These are phyloP conservation scores for Lunasporangiospora selenospora DNA, from an alignment of 192 early-diverging fungal species.

Conservation along the genomic window DNA sequence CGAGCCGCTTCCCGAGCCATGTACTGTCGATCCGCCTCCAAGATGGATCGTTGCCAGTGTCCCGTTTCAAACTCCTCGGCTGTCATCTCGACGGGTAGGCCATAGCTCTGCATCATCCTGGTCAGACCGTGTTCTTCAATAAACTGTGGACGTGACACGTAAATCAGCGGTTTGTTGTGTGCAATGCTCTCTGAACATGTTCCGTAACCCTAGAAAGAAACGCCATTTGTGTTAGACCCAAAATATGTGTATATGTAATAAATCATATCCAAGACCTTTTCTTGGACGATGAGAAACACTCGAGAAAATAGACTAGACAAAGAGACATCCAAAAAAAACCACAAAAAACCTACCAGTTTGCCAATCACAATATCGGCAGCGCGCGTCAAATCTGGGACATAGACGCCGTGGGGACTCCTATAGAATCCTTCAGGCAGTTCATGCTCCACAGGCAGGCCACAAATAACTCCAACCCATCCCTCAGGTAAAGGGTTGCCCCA, in stretches of 20 bases:
- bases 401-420: slow-evolving; percentile 58
- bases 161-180: slow-evolving; percentile 62
- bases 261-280: not conserved
- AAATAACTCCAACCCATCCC: slow-evolving; percentile 64
- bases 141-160: slow-evolving; percentile 66
- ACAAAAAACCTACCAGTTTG: slow-evolving; percentile 59
- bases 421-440: slow-evolving; percentile 58
- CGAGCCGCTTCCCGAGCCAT: not conserved
- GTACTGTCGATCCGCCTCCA: slow-evolving; percentile 40
- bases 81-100: slow-evolving; percentile 58
- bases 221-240: too few relatives aligned
- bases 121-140: slow-evolving; percentile 63
- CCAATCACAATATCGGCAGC: slow-evolving; percentile 67
- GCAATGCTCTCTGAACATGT: slow-evolving; percentile 69
- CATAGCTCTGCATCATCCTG: slow-evolving; percentile 63
- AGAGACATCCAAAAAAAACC: not conserved
- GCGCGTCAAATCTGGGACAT: slow-evolving; percentile 66
- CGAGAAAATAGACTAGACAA: not conserved
- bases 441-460: slow-evolving; percentile 53
- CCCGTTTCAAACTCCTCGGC: slow-evolving; percentile 63
- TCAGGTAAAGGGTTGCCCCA: slow-evolving; percentile 58
- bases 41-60: slow-evolving; percentile 56
- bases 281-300: not conserved
- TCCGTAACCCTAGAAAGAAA: slow-evolving; percentile 58
- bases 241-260: too few relatives aligned